Base-by-base conservation (phyloP, 768 basidiomycete genomes). In the Psilocybe sp. region DNA sequence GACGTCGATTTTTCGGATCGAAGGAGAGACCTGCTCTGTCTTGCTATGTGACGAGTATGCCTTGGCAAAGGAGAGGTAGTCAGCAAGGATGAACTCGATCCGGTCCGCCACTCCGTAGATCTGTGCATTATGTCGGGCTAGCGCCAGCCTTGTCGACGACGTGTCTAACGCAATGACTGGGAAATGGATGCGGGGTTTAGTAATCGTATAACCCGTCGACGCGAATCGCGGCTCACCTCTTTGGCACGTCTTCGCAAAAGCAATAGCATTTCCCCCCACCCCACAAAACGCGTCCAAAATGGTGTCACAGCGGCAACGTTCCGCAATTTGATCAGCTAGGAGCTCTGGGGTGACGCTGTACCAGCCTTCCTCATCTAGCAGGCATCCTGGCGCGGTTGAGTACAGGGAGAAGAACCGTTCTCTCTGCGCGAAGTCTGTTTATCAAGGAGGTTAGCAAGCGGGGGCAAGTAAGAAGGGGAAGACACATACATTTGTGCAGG, bases 301-400 rank as follows among this genome's bases (percentile, higher is more conserved):
- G 3, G 85, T 86, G 53, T 82, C 82, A 55, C 87, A 92, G 7
- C 88, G 80, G 73, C 96, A 97, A 18, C 95, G 76, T 57, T 96
- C 89, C 0, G 97, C 96, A 40, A 98, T 98, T 64, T 92, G 94
- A 52, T 81, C 69, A 7, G 95, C 97, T n/a, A 99, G 83, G 35
- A 77, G 77, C 60, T 98, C 94, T 0, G 97, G 96, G 0, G 97
- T 99, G 51, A 98, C 87, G 53, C 89, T 93, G 69, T 89, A 98
- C 96, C 95, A 98, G n/a, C 96, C 96, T 64, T 96, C 92, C 56
- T 89, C 83, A 55, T 98, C 97, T 10, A 98, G 72, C 2, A 97
- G 74, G 62, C 93, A 92, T 0, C 94, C 93, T 0, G 77, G 74
- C 10, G 67, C 66, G 14, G 82, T 67, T 19, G 84, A 79, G 58